Conservation (phyloP, 2,329 filamentous ascomycete genomes). For the Chaetothyriales sp. region DNA sequence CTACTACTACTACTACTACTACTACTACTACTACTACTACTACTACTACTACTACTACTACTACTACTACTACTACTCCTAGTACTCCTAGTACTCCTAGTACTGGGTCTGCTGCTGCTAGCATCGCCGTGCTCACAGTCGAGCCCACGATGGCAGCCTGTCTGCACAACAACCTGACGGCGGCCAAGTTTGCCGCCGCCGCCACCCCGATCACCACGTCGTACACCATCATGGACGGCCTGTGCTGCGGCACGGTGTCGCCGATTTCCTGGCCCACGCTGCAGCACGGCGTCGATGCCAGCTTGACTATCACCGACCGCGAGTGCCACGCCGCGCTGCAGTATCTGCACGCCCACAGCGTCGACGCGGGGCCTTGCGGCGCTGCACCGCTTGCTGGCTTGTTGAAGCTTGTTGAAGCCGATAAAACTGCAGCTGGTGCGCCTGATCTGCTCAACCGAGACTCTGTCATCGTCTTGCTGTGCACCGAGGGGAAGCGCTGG, state of each 20-base stretch:
- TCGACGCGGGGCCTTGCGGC: slow-evolving; percentile 51
- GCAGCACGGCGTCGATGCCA: slow-evolving; percentile 44
- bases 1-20: too few relatives aligned
- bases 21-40: too few relatives aligned
- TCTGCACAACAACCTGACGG: slow-evolving; percentile 35
- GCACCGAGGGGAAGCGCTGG: slow-evolving; percentile 49
- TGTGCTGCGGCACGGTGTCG: slow-evolving; percentile 60
- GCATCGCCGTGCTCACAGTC: slow-evolving; percentile 46
- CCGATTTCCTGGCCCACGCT: slow-evolving; percentile 51
- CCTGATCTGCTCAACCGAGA: slow-evolving; percentile 26
- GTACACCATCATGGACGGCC: slow-evolving; percentile 58
- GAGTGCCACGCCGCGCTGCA: slow-evolving; percentile 48
- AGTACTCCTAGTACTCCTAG: too few relatives aligned
- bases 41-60: too few relatives aligned
- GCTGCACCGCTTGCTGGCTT: slow-evolving; percentile 44
- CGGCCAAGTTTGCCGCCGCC: slow-evolving; percentile 29
- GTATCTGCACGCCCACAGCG: slow-evolving; percentile 35
- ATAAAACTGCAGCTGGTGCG: slow-evolving; percentile 19
- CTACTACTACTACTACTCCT: too few relatives aligned
- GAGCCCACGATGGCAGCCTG: slow-evolving; percentile 54
- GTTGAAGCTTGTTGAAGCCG: slow-evolving; percentile 28
- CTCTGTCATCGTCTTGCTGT: slow-evolving; percentile 52
- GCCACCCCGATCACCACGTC: slow-evolving; percentile 37
- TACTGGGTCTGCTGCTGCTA: slow-evolving; percentile 1
- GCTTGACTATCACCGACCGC: slow-evolving; percentile 45